These are phyloP conservation scores for Podaxis pistillaris DNA, from an alignment of 768 basidiomycete species.

Conservation along the genomic window DNA sequence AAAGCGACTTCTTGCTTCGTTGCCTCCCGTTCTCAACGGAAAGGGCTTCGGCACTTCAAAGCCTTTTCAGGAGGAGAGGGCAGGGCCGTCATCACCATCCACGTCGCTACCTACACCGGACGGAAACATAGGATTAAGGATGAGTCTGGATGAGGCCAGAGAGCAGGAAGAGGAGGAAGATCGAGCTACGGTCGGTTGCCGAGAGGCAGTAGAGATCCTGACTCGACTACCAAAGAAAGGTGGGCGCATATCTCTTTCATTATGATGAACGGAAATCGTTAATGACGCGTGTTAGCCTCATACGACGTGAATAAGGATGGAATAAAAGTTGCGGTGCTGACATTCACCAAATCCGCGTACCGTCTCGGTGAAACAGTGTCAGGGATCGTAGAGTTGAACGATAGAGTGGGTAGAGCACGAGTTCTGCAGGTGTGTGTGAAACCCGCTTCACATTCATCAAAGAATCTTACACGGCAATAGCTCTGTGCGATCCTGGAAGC, in stretches of 20 bases:
- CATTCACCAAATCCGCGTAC: slow-evolving; percentile 89
- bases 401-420: slow-evolving; percentile 60
- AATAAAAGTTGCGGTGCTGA: slow-evolving; percentile 83
- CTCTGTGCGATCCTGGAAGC: slow-evolving; percentile 88
- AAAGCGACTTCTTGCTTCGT: slow-evolving; percentile 43
- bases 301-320: slow-evolving; percentile 97
- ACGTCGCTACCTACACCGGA: background rate
- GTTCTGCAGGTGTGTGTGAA: slow-evolving; percentile 68
- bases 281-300: slow-evolving; percentile 52
- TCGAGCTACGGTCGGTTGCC: slow-evolving; percentile 53
- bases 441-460: background rate
- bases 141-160: slow-evolving; percentile 30
- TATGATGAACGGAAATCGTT: background rate
- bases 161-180: slow-evolving; percentile 41
- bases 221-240: slow-evolving; percentile 90
- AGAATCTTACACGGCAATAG: slow-evolving; percentile 33
- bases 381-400: slow-evolving; percentile 88
- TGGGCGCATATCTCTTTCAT: slow-evolving; percentile 30
- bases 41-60: background rate
- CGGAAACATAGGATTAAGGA: slow-evolving; percentile 16
- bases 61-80: background rate
- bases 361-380: slow-evolving; percentile 89
- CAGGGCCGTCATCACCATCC: background rate
- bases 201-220: slow-evolving; percentile 88
- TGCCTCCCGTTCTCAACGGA: slow-evolving; percentile 28